Evolutionary conservation across 495 filamentous ascomycete species (phyloP), one percentile per base, ranked within the genome.

Genomic region (Niebla homalea): DNA sequence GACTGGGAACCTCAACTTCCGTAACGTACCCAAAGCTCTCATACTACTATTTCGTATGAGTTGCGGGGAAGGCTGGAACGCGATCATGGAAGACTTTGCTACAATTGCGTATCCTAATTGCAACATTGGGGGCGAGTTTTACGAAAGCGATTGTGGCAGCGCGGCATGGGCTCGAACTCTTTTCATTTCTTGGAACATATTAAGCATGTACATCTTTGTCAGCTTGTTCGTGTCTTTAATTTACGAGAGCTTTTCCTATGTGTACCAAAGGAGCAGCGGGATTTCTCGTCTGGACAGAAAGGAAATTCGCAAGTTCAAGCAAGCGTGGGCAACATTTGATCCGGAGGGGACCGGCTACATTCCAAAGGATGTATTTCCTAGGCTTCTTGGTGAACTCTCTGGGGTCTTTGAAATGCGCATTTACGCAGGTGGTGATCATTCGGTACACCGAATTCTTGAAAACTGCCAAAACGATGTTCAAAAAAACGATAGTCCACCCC

Each of bases 161-260:
- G 74, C 75, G 21, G 75, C 78, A 39, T 97, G 92, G 85, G 89
- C 92, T 15, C 75, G 86, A 32, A 74, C 75, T 40, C 71, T 99
- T 29, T 97, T 99, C 70, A 87, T 96, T 51, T 76, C 84, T 11
- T 99, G 92, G 92, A 99, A 99, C 69, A 87, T 99, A 58, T 76
- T 97, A 62, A 96, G 90, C 83, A 97, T 99, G 92, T 99, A 97
- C 67, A 92, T 99, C 64, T 99, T 99, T 58, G 89, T 97, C 58
- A 94, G 85, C 61, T 73, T 99, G 67, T 99, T 99, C 64, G 88
- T 97, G 50, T 99, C 92, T 37, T 79, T 99, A 58, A 99, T 99
- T 57, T 99, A 89, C 65, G 92, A 99, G 70, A 96, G 90, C 69
- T 99, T 99, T 70, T 94, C 87, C 63, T 99, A 99, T 64, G 92